Percentiles rank a stretch among this genome's conserved stretches.
Conservation (phyloP, 2,329 filamentous ascomycete genomes). For the Aaosphaeria arxii region DNA sequence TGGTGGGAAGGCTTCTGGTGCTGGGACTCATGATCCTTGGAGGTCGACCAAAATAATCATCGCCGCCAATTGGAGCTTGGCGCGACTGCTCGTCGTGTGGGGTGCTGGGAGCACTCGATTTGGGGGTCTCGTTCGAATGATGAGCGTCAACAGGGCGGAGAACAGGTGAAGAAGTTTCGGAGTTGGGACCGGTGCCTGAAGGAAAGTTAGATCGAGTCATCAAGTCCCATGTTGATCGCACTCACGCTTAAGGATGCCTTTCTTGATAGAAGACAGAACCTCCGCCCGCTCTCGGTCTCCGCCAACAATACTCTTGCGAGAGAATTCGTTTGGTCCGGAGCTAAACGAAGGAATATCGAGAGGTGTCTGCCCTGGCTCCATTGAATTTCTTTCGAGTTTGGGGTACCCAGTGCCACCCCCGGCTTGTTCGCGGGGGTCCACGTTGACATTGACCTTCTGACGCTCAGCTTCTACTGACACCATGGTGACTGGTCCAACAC, state of each 20-base stretch:
- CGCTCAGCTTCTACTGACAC: constrained; percentile 93
- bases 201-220: constrained; percentile 5
- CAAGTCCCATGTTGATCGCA: constrained; percentile 5
- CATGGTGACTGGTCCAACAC: constrained; percentile 86
- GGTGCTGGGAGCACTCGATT: constrained; percentile 83
- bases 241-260: constrained; percentile 91
- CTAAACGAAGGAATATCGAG: constrained; percentile 37
- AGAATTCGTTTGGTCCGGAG: constrained; percentile 44
- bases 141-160: constrained; percentile 61
- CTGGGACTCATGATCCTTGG: constrained; percentile 68
- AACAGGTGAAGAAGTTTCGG: constrained; percentile 67
- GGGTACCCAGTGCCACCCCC: constrained; percentile 79
- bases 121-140: constrained; percentile 71
- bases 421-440: constrained; percentile 63
- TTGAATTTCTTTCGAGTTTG: constrained; percentile 76
- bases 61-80: constrained; percentile 66
- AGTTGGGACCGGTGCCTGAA: constrained; percentile 51
- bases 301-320: constrained; percentile 85
- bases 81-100: constrained; percentile 69
- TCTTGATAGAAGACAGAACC: constrained; percentile 85
- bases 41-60: constrained; percentile 86
- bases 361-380: constrained; percentile 59
- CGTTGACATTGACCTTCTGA: constrained; percentile 75
- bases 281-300: constrained; percentile 88
- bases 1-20: constrained; percentile 76